Evolutionary conservation across 2,329 filamentous ascomycete genomes (phyloP).

Genomic region (Decorospora gaudefroyi): DNA sequence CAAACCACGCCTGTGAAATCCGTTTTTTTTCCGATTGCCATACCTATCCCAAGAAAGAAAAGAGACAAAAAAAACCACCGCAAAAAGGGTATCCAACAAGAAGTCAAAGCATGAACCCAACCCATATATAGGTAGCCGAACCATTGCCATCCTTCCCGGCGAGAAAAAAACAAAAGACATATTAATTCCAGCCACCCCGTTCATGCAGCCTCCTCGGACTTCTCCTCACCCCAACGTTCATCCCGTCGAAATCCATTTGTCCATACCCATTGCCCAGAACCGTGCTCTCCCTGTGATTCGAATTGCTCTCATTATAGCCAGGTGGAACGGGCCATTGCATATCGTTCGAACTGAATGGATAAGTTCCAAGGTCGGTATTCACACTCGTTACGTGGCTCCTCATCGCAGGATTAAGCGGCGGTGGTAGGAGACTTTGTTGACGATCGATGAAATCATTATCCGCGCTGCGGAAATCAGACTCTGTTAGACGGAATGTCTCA

Average conservation of each 20-base stretch:
- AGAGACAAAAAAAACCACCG: not conserved
- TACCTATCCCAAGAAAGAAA: not conserved
- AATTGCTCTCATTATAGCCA: slow-evolving; percentile 18
- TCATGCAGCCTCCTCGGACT: slow-evolving; percentile 15
- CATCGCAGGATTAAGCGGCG: not conserved
- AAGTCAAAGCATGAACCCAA: not conserved
- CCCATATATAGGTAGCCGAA: too few species aligned
- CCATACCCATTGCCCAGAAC: slow-evolving; percentile 7
- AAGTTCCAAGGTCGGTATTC: slow-evolving; percentile 20
- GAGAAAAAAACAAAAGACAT: too few species aligned
- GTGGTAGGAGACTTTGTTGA: slow-evolving; percentile 8
- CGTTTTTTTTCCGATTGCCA: not conserved
- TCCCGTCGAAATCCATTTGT: not conserved
- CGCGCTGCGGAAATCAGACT: slow-evolving; percentile 6
- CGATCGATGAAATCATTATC: not conserved
- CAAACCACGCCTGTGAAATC: too few species aligned
- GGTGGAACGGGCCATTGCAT: slow-evolving; percentile 29
- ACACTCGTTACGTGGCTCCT: slow-evolving; percentile 16
- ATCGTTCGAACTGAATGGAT: slow-evolving; percentile 23
- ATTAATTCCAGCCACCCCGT: slow-evolving; percentile 12
- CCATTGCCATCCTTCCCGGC: too few species aligned
- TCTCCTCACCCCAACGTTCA: slow-evolving; percentile 3
- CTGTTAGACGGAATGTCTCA: slow-evolving; percentile 7
- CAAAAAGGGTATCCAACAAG: not conserved
- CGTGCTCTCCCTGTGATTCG: slow-evolving; percentile 15